Base-by-base conservation (phyloP, 208 protist species). In the Tritrichomonas foetus region DNA sequence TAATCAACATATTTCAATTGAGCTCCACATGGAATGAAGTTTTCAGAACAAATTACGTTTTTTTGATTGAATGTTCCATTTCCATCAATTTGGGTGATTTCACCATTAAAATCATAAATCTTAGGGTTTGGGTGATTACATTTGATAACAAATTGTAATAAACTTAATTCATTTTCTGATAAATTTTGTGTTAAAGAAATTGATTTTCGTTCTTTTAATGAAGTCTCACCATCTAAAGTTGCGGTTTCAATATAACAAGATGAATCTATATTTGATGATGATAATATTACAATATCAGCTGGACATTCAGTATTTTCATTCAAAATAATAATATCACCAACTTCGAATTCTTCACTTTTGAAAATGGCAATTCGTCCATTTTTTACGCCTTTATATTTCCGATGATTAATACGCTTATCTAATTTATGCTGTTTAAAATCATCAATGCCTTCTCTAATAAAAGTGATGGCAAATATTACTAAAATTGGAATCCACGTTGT, bases 41-140 rank as follows among this genome's bases (percentile, higher is more conserved):
- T 50, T 49, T 95, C 33, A 0, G 33, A 33, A 95, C 22, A 96
- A 53, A 33, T 64, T 75, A 14, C 96, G 3, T 30, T 75, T 20
- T 13, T 8, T 33, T 9, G 5, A 25, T 20, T 50, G 13, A 36
- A 44, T 47, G 50, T 82, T n/a, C 30, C 2, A n/a, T 82, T 49
- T 33, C 11, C 3, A 11, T 50, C 11, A 84, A 98, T 97, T 22
- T 61, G 0, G 0, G 53, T 25, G 41, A 82, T 30, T 50, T 20
- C 50, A 25, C 74, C 74, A 8, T 5, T 49, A 50, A 82, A 82
- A 9, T 30, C 20, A 25, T 82, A 82, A 50, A 82, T 22, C 14
- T 82, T 36, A 9, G 30, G 25, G n/a, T 82, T 47, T 50, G 74
- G 74, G 1, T 33, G 41, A 50, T 82, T 14, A 53, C 33, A 82